Evolutionary conservation across 371 early-diverging fungal genomes (phyloP), one percentile per base, ranked within the genome.

Genomic region (Syncephalis plumigaleata): DNA sequence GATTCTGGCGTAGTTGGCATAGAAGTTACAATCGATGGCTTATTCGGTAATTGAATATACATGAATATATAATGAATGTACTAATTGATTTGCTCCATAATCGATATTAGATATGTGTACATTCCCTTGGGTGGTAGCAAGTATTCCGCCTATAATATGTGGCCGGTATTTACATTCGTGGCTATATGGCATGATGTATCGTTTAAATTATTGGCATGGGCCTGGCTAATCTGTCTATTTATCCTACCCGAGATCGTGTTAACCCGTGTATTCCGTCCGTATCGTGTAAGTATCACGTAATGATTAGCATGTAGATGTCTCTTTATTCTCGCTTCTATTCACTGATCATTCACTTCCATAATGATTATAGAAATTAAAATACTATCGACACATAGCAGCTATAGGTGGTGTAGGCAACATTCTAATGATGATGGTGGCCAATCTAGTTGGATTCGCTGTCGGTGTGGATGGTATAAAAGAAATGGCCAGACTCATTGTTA

Each of bases 1-100:
- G 77, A 42, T 94, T 94, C 58, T 94, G 94, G 94, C 71, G 86
- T 48, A 77, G 78, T 46, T 94, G 94, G 94, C 94, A 93, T 57
- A 68, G 84, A 48, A 77, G 75, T 39, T 93, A 71, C 58, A 90
- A 92, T 58, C 72, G 78, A n/a, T 93, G 92, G 91, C 63, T 79
- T 11, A 71, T 91, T 27, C 66, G 90, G 51, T 76, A 61, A 26
- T 49, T 26, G 15, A 15, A 2, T 13, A 16, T 31, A 45, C 1
- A 18, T 17, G 15, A n/a, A 17, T 16, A 18, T 36, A 23, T 0
- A 1, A 25, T 26, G 44, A 1, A 2, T 22, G 24, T 43, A 2
- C 17, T 24, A 22, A 15, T 26, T 26, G 22, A 39, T n/a, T n/a
- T n/a, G n/a, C n/a, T n/a, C 17, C 31, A 36, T 26, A 26, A 46